Evolutionary conservation across 208 protist species (phyloP).

Genomic region (Leishmania arabica): DNA sequence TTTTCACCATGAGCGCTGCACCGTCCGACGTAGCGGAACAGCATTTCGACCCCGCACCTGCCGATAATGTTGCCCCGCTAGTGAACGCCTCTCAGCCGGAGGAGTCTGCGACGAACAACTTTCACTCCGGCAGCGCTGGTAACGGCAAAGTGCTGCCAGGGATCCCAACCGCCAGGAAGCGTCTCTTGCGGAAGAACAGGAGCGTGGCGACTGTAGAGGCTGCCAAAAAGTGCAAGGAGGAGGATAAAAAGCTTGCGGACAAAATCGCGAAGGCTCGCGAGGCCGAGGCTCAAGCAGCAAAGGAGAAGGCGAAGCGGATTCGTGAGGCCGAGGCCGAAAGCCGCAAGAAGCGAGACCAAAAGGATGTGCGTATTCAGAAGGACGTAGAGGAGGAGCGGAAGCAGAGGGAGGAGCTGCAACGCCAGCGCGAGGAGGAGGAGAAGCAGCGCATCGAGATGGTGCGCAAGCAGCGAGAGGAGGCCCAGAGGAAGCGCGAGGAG

Average conservation of each 20-base stretch:
- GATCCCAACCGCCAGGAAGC: conserved; percentile 17
- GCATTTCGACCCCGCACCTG: conserved; percentile 20
- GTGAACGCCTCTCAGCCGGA: background rate
- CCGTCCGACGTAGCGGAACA: background rate
- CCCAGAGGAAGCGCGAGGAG: conserved; percentile 35
- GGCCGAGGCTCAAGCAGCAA: conserved; percentile 21
- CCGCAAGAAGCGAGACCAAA: conserved; percentile 33
- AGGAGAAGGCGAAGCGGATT: conserved; percentile 31
- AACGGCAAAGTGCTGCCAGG: background rate
- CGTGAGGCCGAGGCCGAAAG: conserved; percentile 32
- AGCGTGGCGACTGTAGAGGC: conserved; percentile 7
- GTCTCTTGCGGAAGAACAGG: conserved; percentile 45
- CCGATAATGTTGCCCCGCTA: background rate
- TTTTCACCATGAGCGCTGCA: conserved; percentile 19
- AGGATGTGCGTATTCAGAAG: conserved; percentile 18
- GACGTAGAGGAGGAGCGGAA: conserved; percentile 22
- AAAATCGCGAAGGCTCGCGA: conserved; percentile 30
- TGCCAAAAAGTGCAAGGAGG: conserved; percentile 19
- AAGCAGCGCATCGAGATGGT: conserved; percentile 31
- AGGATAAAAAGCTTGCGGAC: conserved; percentile 28
- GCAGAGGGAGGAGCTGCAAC: conserved; percentile 13
- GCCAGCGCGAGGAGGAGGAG: conserved; percentile 36
- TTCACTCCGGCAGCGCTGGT: background rate
- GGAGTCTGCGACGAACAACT: background rate
- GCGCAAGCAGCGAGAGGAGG: conserved; percentile 34